phyloP scores from a whole-genome alignment of 257 asterid genomes.

The Linaria vulgaris region DNA sequence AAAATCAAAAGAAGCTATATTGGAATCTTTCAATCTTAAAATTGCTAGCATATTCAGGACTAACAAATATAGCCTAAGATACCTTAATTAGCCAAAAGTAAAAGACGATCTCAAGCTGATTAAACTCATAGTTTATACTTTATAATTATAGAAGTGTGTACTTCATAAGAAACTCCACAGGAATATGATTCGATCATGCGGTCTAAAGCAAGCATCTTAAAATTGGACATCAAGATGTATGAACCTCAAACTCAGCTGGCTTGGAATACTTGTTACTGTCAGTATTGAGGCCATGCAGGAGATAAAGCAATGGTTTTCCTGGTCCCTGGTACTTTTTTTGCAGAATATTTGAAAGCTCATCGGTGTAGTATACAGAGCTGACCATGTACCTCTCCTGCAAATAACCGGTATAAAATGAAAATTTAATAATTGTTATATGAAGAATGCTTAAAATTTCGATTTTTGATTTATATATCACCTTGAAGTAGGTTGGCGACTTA shows the following conservation, averaged over 20 bases:
- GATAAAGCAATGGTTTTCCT: conserved; percentile 77
- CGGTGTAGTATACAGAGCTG: conserved; percentile 54
- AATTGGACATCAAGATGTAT: too few species aligned
- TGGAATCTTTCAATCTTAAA: neutral
- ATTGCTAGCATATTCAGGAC: neutral
- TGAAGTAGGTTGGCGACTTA: conserved; percentile 70
- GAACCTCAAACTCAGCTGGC: conserved; percentile 90
- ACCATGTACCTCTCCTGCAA: conserved; percentile 81
- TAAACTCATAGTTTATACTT: neutral
- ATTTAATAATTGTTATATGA: conserved; percentile 12
- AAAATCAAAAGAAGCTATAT: conserved; percentile 20
- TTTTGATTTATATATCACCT: conserved; percentile 46
- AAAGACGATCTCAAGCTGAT: neutral
- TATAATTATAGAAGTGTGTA: neutral
- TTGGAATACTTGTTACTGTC: conserved; percentile 79
- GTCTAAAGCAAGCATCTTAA: neutral
- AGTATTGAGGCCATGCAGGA: conserved; percentile 86
- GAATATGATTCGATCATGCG: neutral
- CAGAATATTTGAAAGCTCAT: conserved; percentile 71
- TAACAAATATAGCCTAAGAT: neutral
- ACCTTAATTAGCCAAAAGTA: neutral
- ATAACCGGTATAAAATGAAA: conserved; percentile 30
- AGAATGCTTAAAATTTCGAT: conserved; percentile 9
- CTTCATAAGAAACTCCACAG: neutral
- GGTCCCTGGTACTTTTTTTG: conserved; percentile 54